phyloP scores from a whole-genome alignment of 495 filamentous ascomycete genomes.

The Aspergillus carlsbadensis region DNA sequence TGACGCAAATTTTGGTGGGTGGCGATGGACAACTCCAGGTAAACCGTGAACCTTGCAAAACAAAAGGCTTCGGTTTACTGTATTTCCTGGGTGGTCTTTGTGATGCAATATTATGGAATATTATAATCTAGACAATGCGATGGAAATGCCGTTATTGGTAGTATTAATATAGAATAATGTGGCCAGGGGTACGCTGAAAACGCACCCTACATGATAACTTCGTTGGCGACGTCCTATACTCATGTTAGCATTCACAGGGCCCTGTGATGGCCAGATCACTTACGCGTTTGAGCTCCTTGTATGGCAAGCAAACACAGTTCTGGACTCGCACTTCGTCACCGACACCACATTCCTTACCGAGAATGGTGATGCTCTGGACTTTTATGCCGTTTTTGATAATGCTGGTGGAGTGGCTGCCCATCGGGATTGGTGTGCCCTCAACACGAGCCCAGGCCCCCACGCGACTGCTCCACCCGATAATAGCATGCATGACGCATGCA shows the following conservation, averaged over 20 bases:
- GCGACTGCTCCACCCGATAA: slow-evolving; percentile 95
- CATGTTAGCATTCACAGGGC: slow-evolving; percentile 27
- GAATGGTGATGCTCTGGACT: slow-evolving; percentile 97
- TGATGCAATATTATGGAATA: background rate
- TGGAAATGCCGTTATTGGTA: background rate
- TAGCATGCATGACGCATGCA: slow-evolving; percentile 92
- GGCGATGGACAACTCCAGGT: too few species aligned
- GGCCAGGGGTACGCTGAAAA: background rate
- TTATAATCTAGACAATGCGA: background rate
- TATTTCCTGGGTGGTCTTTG: background rate
- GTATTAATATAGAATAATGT: background rate
- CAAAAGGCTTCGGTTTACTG: too few species aligned
- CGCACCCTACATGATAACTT: slow-evolving; percentile 82
- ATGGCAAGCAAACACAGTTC: slow-evolving; percentile 97
- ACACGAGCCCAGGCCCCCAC: slow-evolving; percentile 97
- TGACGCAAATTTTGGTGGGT: background rate
- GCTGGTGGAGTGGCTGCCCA: slow-evolving; percentile 86
- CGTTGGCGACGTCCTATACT: slow-evolving; percentile 81
- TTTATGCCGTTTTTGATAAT: slow-evolving; percentile 97
- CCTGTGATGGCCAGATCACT: slow-evolving; percentile 33
- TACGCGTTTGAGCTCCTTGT: slow-evolving; percentile 98
- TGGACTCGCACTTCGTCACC: slow-evolving; percentile 95
- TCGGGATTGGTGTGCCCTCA: slow-evolving; percentile 89
- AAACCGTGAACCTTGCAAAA: too few species aligned
- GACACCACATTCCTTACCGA: slow-evolving; percentile 95